phyloP scores from a whole-genome alignment of 2,329 filamentous ascomycete genomes.

The Claviceps arundinis region DNA sequence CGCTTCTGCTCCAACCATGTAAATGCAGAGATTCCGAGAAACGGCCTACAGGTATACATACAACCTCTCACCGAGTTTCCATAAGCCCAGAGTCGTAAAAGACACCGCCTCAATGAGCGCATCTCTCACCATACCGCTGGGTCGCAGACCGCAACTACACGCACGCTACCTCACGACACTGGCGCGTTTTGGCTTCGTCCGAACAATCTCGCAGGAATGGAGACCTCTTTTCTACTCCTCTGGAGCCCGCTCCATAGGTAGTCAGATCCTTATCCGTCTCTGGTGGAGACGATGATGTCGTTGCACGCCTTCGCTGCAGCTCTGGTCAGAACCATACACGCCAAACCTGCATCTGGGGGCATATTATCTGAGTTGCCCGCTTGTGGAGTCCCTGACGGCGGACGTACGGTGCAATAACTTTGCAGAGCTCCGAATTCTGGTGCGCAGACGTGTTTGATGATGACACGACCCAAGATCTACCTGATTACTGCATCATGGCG shows the following conservation, averaged over 20 bases:
- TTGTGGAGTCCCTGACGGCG: slow-evolving; percentile 9
- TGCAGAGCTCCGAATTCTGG: slow-evolving; percentile 4
- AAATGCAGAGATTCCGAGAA: too few species aligned
- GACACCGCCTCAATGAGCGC: slow-evolving; percentile 5
- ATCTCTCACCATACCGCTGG: neutral
- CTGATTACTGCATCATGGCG: neutral
- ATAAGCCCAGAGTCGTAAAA: neutral
- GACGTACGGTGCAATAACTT: slow-evolving; percentile 10
- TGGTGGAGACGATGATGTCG: neutral
- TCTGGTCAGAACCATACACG: slow-evolving; percentile 3
- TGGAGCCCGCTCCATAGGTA: neutral
- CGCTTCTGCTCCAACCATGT: too few species aligned
- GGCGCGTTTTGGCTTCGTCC: slow-evolving; percentile 17
- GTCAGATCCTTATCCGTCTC: neutral
- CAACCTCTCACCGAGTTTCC: too few species aligned
- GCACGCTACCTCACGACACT: slow-evolving; percentile 16
- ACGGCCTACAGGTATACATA: too few species aligned
- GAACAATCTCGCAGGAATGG: slow-evolving; percentile 20
- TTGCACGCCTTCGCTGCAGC: slow-evolving; percentile 7
- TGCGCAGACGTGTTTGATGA: neutral
- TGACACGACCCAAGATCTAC: neutral
- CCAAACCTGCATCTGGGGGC: slow-evolving; percentile 2
- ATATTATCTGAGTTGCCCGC: slow-evolving; percentile 1
- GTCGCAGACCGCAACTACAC: slow-evolving; percentile 10
- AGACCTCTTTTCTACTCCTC: slow-evolving; percentile 5